Conservation (phyloP, 2,329 filamentous ascomycete species). For the Botryotinia calthae region DNA sequence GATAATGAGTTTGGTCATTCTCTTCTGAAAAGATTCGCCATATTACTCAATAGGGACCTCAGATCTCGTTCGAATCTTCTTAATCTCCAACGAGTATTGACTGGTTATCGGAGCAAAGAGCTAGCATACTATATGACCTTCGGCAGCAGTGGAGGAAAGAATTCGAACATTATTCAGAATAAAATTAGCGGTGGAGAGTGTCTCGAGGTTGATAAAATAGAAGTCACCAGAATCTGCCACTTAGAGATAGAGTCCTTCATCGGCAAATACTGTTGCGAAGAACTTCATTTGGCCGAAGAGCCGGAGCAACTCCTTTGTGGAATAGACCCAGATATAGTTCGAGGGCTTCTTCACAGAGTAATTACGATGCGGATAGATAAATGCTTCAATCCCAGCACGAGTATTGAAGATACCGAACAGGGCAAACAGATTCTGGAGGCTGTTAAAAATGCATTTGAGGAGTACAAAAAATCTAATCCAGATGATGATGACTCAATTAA, state of each 20-base stretch:
- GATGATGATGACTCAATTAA: not conserved
- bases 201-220: too few relatives aligned
- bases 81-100: not conserved
- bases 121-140: not conserved
- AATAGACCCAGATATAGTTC: not conserved
- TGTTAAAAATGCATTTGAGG: not conserved
- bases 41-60: not conserved
- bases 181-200: too few relatives aligned
- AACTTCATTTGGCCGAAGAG: not conserved
- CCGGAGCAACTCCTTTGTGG: not conserved
- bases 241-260: not conserved
- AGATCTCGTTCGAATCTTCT: not conserved
- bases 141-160: not conserved
- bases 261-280: not conserved
- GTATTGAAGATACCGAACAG: not conserved
- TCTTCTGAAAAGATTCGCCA: not conserved
- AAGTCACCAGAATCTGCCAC: not conserved
- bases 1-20: fast-evolving
- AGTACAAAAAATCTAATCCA: not conserved
- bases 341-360: too few relatives aligned
- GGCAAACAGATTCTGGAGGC: not conserved
- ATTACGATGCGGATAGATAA: too few relatives aligned
- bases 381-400: not conserved
- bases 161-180: not conserved
- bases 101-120: not conserved